Evolutionary conservation across 2,329 filamentous ascomycete genomes (phyloP).

Genomic region (Trichoderma sp.): DNA sequence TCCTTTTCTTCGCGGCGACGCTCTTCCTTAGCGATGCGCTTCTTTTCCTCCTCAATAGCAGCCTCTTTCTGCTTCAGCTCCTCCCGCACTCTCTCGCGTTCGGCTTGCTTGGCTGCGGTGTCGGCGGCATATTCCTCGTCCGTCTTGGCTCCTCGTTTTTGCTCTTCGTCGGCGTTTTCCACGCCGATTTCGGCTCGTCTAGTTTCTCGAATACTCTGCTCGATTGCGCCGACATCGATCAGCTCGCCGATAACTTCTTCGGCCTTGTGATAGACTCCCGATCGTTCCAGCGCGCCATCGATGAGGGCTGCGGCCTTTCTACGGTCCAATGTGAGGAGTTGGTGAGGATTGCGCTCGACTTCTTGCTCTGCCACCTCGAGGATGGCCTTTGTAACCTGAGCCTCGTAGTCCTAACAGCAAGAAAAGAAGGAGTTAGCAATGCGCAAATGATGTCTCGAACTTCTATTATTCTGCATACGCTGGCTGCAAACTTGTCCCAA

Average conservation of each 20-base stretch:
- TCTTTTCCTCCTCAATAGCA: conserved; percentile 60
- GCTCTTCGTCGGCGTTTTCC: conserved; percentile 64
- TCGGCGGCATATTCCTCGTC: conserved; percentile 72
- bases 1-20: conserved; percentile 49
- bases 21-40: conserved; percentile 55
- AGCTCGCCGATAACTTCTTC: conserved; percentile 64
- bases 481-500: conserved; percentile 70
- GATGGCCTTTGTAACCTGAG: conserved; percentile 62
- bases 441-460: neutral
- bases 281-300: conserved; percentile 73
- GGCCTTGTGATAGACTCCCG: conserved; percentile 70
- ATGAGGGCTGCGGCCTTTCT: conserved; percentile 71
- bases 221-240: conserved; percentile 66
- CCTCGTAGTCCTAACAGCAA: conserved; percentile 61
- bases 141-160: conserved; percentile 63
- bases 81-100: conserved; percentile 60
- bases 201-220: conserved; percentile 65
- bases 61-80: conserved; percentile 58
- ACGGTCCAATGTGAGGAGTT: conserved; percentile 69
- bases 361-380: conserved; percentile 69
- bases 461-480: conserved; percentile 46
- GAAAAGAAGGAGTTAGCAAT: neutral
- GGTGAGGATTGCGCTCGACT: conserved; percentile 68
- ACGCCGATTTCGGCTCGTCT: conserved; percentile 65
- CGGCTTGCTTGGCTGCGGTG: conserved; percentile 56